A percentile compares a stretch with the other conserved stretches of the same genome.
Evolutionary conservation across 2,329 filamentous ascomycete genomes (phyloP).

Genomic region (Fusarium torreyae): DNA sequence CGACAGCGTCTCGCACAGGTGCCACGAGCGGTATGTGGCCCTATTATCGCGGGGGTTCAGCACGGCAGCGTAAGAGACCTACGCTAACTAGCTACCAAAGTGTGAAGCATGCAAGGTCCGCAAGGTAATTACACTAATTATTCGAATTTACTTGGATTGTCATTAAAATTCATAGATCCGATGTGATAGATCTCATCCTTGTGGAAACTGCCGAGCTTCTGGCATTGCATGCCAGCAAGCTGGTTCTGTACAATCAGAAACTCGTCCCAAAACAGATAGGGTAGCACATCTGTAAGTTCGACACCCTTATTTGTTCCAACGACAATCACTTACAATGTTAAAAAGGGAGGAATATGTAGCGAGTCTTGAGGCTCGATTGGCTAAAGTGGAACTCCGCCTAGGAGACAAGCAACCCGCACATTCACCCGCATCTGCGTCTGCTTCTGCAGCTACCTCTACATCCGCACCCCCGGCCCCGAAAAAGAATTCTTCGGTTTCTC

Average conservation of each 20-base stretch:
- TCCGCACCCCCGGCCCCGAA: background rate
- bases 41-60: background rate
- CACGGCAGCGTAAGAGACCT: background rate
- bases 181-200: constrained; percentile 34
- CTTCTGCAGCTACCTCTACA: background rate
- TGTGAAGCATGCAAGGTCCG: constrained; percentile 40
- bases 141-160: background rate
- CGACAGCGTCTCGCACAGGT: constrained; percentile 31
- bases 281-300: constrained; percentile 26
- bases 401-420: constrained; percentile 2
- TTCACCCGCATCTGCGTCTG: background rate
- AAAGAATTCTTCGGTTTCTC: background rate
- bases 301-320: rapidly evolving
- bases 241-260: constrained; percentile 14
- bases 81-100: constrained; percentile 19
- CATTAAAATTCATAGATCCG: constrained; percentile 21
- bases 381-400: constrained; percentile 29
- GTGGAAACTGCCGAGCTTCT: constrained; percentile 32
- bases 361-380: constrained; percentile 21
- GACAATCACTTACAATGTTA: background rate
- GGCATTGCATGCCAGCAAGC: constrained; percentile 38
- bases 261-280: constrained; percentile 27
- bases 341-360: constrained; percentile 35
- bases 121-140: constrained; percentile 12
- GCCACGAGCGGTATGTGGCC: constrained; percentile 34